Percentiles rank a stretch among this genome's conserved stretches.
phyloP scores from a whole-genome alignment of 2,329 filamentous ascomycete genomes.

The Penicillium sp. region DNA sequence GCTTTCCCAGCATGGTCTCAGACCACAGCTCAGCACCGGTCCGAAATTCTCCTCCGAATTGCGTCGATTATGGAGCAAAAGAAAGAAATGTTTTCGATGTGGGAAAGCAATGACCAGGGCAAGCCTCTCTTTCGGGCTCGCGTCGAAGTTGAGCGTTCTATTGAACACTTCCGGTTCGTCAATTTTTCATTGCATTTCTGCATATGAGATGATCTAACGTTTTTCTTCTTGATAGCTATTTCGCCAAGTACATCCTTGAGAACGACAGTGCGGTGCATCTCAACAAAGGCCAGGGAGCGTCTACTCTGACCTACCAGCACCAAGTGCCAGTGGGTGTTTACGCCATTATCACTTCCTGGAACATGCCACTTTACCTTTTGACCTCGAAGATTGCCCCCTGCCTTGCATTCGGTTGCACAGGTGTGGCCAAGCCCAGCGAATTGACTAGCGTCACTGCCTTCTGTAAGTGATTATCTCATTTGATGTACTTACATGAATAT shows the following conservation, averaged over 20 bases:
- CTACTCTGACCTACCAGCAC: not conserved
- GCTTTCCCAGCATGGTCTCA: not conserved
- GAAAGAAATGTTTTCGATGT: not conserved
- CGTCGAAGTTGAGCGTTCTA: not conserved
- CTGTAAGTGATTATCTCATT: not conserved
- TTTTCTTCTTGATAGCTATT: not conserved
- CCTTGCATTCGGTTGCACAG: not conserved
- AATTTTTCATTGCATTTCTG: not conserved
- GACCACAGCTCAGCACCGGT: rapidly evolving
- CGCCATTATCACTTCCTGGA: not conserved
- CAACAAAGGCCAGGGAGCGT: not conserved
- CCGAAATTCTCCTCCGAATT: not conserved
- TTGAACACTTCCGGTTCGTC: not conserved
- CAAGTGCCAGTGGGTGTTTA: not conserved
- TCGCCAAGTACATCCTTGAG: not conserved
- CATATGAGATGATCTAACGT: not conserved
- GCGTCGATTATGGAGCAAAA: not conserved
- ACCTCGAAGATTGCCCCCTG: not conserved
- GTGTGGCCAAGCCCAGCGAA: not conserved
- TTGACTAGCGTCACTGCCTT: not conserved
- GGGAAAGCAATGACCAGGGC: not conserved
- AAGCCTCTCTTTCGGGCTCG: not conserved
- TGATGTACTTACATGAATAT: too few relatives aligned
- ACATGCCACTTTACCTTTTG: not conserved
- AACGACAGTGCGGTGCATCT: not conserved